Evolutionary conservation across 176 grass and related monocot genomes (phyloP), one percentile per base, ranked within the genome.

Genomic region (Oryza coarctata): DNA sequence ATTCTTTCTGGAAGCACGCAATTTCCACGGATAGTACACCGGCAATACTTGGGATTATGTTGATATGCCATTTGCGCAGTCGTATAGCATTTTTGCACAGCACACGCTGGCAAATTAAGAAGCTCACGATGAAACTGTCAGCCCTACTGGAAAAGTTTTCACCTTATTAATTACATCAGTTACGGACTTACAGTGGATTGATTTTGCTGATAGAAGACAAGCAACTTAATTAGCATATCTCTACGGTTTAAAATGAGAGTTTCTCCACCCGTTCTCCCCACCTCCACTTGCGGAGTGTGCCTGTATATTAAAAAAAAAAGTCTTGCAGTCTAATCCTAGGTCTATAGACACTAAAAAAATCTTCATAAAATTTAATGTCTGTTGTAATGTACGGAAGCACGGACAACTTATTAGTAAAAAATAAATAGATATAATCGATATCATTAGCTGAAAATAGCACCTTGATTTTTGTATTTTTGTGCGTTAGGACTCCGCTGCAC

Each of bases 401-500:
- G 3, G 3, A 3, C 32, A 33, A 33, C 32, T 33, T 33, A 33
- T 33, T 33, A 33, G 32, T 3, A 33, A 33, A 3, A 3, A 33
- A 33, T 2, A 33, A 33, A 33, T 3, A 3, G 32, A 3, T 3
- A 3, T 33, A 33, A 33, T 1, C 32, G 3, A 3, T 3, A 33
- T 1, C 32, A 33, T 33, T 44, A 82, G 15, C 12, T 65, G 49
- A 30, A 65, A 18, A 64, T 74, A 36, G 50, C 80, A 50, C 70
- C 70, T 50, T 83, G 40, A n/a, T n/a, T n/a, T n/a, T n/a, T 44
- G 36, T 45, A n/a, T 4, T 82, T 26, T 34, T 73, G 69, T 27
- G 41, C 49, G 23, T 81, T 62, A 61, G 44, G 45, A 13, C 23
- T 80, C 66, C 14, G 35, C 52, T 70, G 35, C 20, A 8, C 52